Base-by-base conservation (phyloP, 768 basidiomycete species). In the Xerocomellus intermedius region DNA sequence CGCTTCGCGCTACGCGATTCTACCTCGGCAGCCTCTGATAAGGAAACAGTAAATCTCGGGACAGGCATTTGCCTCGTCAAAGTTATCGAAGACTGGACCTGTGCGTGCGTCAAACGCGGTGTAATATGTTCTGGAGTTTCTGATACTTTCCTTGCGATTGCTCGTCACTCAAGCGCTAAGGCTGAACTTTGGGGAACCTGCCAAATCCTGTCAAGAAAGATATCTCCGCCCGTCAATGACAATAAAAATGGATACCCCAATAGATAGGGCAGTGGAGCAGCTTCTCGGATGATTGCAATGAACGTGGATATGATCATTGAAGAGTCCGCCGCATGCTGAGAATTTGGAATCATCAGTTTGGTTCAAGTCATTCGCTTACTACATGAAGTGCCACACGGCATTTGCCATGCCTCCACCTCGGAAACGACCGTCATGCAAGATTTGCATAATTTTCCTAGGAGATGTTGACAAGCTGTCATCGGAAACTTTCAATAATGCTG, bases 1-100 rank as follows among this genome's bases (percentile, higher is more conserved):
- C 87, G 86, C 62, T 83, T 79, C 30, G 78, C 76, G 51, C 82
- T 78, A 63, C 86, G 86, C 60, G 77, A 73, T 35, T 58, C 67
- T 52, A 64, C 65, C 49, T 77, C 77, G 50, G 63, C 57, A 53
- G 57, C 59, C 38, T 72, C 71, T 54, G 70, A 68, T 30, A 74
- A 45, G 57, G 71, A 69, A 55, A 77, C 74, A n/a, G 63, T 72
- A 65, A 82, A 82, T 44, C 19, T 58, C 32, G 60, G 48, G 26
- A 42, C 13, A 19, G 65, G 41, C 67, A 68, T 67, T 42, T 48
- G 35, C 22, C 37, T 46, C 24, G 52, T 32, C 42, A 38, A 37
- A n/a, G 12, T 35, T 50, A 38, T 59, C 47, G 24, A 32, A 46
- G 21, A 17, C 3, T 45, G 37, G 21, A 50, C 37, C 24, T 38